Conservation (phyloP, 129 eudicot genomes). For the Dittrichia graveolens region DNA sequence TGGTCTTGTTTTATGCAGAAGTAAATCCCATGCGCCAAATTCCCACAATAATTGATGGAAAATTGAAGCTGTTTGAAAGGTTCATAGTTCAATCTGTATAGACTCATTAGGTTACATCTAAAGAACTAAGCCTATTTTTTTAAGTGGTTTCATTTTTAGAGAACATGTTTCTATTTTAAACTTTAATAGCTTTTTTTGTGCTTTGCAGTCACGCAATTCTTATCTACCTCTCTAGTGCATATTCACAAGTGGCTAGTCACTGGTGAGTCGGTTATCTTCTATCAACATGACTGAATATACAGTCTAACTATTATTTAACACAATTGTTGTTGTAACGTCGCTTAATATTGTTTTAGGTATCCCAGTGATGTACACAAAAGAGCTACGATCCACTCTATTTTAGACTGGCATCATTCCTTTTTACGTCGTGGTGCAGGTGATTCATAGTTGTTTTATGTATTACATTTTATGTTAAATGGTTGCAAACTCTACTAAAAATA, state of each 20-base stretch:
- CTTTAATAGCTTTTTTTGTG: neutral
- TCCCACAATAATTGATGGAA: slow-evolving; percentile 70
- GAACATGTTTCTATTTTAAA: neutral
- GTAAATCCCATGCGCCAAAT: slow-evolving; percentile 67
- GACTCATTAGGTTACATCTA: neutral
- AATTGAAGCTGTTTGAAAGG: slow-evolving; percentile 78
- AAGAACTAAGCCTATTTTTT: neutral
- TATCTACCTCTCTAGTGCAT: slow-evolving; percentile 56
- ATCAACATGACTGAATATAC: neutral
- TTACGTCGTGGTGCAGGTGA: slow-evolving; percentile 75
- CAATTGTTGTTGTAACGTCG: neutral
- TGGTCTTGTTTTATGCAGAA: slow-evolving; percentile 36
- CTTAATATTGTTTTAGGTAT: slow-evolving; percentile 48
- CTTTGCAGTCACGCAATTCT: slow-evolving; percentile 76
- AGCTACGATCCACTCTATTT: slow-evolving; percentile 69
- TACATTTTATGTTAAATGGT: neutral
- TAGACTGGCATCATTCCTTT: slow-evolving; percentile 37
- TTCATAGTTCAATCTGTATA: slow-evolving; percentile 7
- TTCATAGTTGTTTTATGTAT: neutral
- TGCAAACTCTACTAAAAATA: no score
- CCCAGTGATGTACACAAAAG: slow-evolving; percentile 61
- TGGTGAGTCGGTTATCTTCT: slow-evolving; percentile 47
- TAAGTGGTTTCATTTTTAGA: neutral
- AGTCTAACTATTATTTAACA: neutral
- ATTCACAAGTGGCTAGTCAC: slow-evolving; percentile 60